Evolutionary conservation across 192 early-diverging fungal genomes (phyloP).

Genomic region (Dissophora ornata): DNA sequence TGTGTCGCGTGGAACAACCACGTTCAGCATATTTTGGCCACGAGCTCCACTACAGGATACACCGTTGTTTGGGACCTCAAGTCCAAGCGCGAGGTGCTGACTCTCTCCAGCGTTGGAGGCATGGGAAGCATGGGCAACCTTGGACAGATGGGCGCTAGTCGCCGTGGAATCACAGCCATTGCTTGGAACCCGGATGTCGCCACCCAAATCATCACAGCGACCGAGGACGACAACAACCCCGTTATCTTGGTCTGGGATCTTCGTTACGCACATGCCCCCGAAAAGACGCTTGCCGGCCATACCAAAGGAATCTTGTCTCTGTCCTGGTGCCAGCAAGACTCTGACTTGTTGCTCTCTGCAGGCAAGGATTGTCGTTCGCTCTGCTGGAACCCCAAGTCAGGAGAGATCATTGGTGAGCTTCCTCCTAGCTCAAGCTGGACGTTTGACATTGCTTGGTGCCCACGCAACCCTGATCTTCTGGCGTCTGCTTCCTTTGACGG

Average conservation of each 20-base stretch:
- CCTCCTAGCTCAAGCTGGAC: slow-evolving; percentile 90
- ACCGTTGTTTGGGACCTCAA: slow-evolving; percentile 98
- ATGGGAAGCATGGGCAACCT: slow-evolving; percentile 59
- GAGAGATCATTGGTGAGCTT: slow-evolving; percentile 90
- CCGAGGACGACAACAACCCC: slow-evolving; percentile 92
- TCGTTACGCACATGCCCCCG: slow-evolving; percentile 93
- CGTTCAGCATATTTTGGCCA: slow-evolving; percentile 93
- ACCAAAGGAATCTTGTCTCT: slow-evolving; percentile 91
- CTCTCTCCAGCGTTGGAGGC: slow-evolving; percentile 63
- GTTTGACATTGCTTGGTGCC: slow-evolving; percentile 97
- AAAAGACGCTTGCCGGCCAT: slow-evolving; percentile 87
- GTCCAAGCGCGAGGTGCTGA: slow-evolving; percentile 85
- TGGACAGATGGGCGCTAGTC: slow-evolving; percentile 58
- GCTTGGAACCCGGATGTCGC: slow-evolving; percentile 94
- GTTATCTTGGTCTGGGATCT: slow-evolving; percentile 95
- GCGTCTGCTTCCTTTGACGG: slow-evolving; percentile 94
- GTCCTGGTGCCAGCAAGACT: slow-evolving; percentile 95
- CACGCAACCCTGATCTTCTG: slow-evolving; percentile 91
- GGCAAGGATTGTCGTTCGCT: slow-evolving; percentile 96
- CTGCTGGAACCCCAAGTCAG: slow-evolving; percentile 90
- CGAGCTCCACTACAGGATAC: slow-evolving; percentile 89
- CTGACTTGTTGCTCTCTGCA: slow-evolving; percentile 90
- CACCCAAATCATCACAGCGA: slow-evolving; percentile 93
- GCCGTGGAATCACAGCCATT: slow-evolving; percentile 83
- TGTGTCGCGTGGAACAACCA: slow-evolving; percentile 93